phyloP scores from a whole-genome alignment of 768 basidiomycete species.

The Lactarius sanguifluus region DNA sequence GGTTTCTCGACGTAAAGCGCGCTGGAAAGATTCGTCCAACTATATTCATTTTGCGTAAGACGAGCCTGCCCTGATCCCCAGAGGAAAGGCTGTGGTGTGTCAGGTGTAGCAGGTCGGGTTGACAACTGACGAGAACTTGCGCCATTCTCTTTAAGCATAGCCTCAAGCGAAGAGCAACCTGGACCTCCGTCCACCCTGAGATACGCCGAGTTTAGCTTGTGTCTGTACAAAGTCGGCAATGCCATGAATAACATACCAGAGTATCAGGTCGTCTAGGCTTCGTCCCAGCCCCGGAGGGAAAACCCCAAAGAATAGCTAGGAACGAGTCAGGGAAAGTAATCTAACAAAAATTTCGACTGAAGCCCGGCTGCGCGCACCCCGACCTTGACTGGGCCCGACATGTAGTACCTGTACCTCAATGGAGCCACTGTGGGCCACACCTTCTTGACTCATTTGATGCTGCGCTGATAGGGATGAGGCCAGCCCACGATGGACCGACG shows the following conservation, averaged over 20 bases:
- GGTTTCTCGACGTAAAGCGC: constrained; percentile 78
- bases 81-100: constrained; percentile 53
- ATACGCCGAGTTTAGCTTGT: too few relatives aligned
- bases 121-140: constrained; percentile 41
- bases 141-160: constrained; percentile 72
- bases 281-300: constrained; percentile 77
- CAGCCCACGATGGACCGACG: constrained; percentile 73
- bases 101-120: not conserved
- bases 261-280: constrained; percentile 69
- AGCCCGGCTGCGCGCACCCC: too few relatives aligned
- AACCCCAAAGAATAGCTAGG: constrained; percentile 80
- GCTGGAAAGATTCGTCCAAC: constrained; percentile 80
- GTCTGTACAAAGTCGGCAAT: not conserved
- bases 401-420: too few relatives aligned
- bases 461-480: constrained; percentile 67
- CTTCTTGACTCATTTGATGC: constrained; percentile 63
- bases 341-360: not conserved
- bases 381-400: too few relatives aligned
- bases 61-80: constrained; percentile 65
- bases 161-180: constrained; percentile 73
- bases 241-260: constrained; percentile 51
- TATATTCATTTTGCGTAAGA: constrained; percentile 62
- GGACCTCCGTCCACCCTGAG: too few relatives aligned
- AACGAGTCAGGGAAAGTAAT: not conserved
- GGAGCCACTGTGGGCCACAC: too few relatives aligned